Conservation (phyloP, 768 basidiomycete genomes). For the Exsudoporus frostii region DNA sequence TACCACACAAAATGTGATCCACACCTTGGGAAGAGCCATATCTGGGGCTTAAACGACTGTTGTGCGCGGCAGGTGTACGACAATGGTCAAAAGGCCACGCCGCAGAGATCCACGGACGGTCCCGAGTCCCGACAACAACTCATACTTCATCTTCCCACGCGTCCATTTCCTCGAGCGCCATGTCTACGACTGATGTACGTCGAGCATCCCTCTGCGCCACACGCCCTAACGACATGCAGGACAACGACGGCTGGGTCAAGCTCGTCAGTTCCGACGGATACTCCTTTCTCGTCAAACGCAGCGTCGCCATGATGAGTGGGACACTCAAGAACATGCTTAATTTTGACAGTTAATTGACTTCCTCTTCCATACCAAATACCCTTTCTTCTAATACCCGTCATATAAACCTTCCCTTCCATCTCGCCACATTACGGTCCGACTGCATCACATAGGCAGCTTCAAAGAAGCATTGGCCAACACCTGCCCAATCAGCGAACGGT, state of each 20-base stretch:
- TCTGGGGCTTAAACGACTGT: conserved; percentile 14
- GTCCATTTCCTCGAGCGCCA: no score
- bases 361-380: conserved; percentile 4
- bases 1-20: neutral
- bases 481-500: conserved; percentile 73
- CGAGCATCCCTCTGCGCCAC: neutral
- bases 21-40: conserved; percentile 39
- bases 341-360: conserved; percentile 51
- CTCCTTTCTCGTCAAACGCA: conserved; percentile 73
- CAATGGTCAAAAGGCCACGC: conserved; percentile 8
- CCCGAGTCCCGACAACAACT: conserved; percentile 17
- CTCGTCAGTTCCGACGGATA: conserved; percentile 78
- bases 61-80: conserved; percentile 12
- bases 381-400: conserved; percentile 10
- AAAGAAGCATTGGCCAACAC: conserved; percentile 70
- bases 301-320: conserved; percentile 73
- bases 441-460: conserved; percentile 54
- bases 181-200: conserved; percentile 24
- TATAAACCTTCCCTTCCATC: conserved; percentile 7
- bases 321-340: conserved; percentile 82
- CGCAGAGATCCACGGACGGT: neutral
- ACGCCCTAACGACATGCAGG: conserved; percentile 5
- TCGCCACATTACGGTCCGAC: conserved; percentile 4
- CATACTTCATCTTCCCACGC: conserved; percentile 20
- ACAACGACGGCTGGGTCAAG: conserved; percentile 63